Evolutionary conservation across 805 yeast genomes (phyloP), one percentile per base, ranked within the genome.

Genomic region (Candida oleophila): DNA sequence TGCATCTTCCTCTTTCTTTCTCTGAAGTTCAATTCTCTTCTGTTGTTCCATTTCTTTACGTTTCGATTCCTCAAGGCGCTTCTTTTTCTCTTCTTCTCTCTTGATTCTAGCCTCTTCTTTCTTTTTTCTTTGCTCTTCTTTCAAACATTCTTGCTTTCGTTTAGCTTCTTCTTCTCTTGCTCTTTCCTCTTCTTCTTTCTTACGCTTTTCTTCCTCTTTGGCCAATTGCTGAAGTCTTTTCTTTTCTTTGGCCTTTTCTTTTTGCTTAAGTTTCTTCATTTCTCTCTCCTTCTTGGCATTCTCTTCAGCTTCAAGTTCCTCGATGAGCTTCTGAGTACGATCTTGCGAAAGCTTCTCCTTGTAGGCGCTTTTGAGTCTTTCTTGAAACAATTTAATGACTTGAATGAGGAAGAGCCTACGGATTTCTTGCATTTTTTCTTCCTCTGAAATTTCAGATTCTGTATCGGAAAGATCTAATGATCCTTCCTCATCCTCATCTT

Each of bases 281-380:
- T 83, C 87, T 49, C 77, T 80, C 43, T 80, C 87, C 58, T 77
- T 82, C 62, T 82, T 78, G 40, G 82, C 80, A 41, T 68, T 69
- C 51, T 83, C 85, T 63, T 85, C 92, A 5, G 81, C 83, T 53
- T 85, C 90, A 39, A 85, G 68, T 57, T 86, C 92, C 58, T 77
- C 81, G 49, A 86, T 72, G 51, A 86, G 71, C 49, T 76, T 78
- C 47, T 75, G 69, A 9, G 85, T 77, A 48, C 84, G 75, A 55
- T 87, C 94, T 49, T 85, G 89, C 11, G 96, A 91, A 41, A 86
- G 80, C 52, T 82, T 85, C 55, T 85, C 91, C 50, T 87, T 86
- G 59, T 84, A 90, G 0, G 96, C 88, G 25, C 77, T 80, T 57
- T 87, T 73, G 28, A 91, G 78, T 39, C 89, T 77, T 53, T 81